Evolutionary conservation across 2,329 filamentous ascomycete genomes (phyloP).

Genomic region (Penicillium sp.): DNA sequence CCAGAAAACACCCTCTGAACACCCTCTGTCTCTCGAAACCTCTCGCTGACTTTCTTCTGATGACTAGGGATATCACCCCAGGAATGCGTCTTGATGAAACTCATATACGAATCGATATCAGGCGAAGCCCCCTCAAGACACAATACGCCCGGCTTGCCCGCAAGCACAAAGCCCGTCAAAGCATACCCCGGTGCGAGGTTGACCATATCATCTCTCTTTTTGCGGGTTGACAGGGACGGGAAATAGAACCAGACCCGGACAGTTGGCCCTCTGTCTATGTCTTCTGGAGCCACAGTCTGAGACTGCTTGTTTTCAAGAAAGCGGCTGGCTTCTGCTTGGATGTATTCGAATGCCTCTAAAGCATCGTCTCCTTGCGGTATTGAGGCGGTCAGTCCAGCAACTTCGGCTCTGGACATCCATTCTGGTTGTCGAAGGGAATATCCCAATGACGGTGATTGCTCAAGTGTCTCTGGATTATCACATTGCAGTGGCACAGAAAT

Average conservation of each 20-base stretch:
- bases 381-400: conserved; percentile 37
- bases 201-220: conserved; percentile 58
- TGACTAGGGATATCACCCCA: conserved; percentile 62
- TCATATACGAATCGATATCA: conserved; percentile 59
- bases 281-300: not conserved
- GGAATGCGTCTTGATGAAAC: conserved; percentile 61
- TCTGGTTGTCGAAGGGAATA: conserved; percentile 48
- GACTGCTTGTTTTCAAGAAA: conserved; percentile 27
- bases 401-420: conserved; percentile 54
- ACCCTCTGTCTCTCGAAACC: conserved; percentile 43
- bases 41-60: conserved; percentile 62
- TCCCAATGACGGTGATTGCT: conserved; percentile 23
- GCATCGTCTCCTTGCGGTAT: conserved; percentile 46
- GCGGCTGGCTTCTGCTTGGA: conserved; percentile 38
- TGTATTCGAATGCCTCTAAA: conserved; percentile 46
- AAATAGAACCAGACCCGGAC: conserved; percentile 64
- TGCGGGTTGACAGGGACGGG: conserved; percentile 58
- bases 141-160: conserved; percentile 56
- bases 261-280: conserved; percentile 25
- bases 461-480: conserved; percentile 9
- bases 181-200: conserved; percentile 51
- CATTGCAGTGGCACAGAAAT: conserved; percentile 28
- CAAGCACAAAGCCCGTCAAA: conserved; percentile 59
- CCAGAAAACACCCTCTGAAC: conserved; percentile 27
- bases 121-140: conserved; percentile 39